Evolutionary conservation across 202 grass and related monocot genomes (phyloP).

Genomic region (Elaeis oleifera): DNA sequence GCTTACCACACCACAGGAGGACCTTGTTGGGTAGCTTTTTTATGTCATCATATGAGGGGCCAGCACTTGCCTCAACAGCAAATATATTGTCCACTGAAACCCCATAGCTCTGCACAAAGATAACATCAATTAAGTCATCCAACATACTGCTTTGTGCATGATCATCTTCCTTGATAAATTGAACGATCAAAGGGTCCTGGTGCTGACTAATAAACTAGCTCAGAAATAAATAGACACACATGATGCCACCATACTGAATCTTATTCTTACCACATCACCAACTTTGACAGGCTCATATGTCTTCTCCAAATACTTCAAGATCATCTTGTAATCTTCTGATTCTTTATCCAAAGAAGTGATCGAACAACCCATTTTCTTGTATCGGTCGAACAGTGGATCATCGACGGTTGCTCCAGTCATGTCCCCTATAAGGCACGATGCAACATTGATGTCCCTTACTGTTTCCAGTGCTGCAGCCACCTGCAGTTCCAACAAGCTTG

Average conservation of each 20-base stretch:
- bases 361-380: conserved; percentile 49
- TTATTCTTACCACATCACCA: conserved; percentile 44
- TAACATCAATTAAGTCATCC: no score
- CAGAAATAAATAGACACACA: no score
- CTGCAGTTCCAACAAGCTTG: conserved; percentile 27
- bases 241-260: neutral
- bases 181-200: no score
- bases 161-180: no score
- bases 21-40: conserved; percentile 66
- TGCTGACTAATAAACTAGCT: no score
- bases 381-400: conserved; percentile 51
- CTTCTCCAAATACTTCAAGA: conserved; percentile 62
- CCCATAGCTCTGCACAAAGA: conserved; percentile 42
- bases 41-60: conserved; percentile 51
- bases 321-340: conserved; percentile 74
- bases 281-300: conserved; percentile 70
- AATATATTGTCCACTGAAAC: conserved; percentile 58
- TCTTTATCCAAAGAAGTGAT: conserved; percentile 44
- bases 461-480: conserved; percentile 62
- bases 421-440: conserved; percentile 60
- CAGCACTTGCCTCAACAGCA: conserved; percentile 41
- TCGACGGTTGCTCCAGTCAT: conserved; percentile 33
- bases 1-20: conserved; percentile 84
- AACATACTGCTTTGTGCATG: no score
- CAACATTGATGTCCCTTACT: conserved; percentile 62